These are phyloP conservation scores for Coleophoma crateriformis DNA, from an alignment of 2,329 filamentous ascomycete species.

Conservation along the genomic window DNA sequence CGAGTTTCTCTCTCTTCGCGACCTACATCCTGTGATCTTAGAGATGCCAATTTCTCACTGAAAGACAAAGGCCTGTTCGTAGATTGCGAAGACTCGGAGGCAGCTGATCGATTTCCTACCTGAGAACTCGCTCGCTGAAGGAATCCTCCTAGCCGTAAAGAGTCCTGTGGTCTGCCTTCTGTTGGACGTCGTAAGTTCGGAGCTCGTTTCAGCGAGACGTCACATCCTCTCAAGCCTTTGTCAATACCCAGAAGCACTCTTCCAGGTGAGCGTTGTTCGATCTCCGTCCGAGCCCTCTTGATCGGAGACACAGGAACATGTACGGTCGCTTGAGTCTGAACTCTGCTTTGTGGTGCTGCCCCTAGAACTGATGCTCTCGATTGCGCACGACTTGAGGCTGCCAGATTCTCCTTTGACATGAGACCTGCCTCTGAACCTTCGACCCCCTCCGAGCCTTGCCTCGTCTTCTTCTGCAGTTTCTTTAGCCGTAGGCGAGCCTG, in stretches of 20 bases:
- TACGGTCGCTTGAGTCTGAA: constrained; percentile 36
- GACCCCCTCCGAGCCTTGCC: constrained; percentile 19
- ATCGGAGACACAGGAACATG: constrained; percentile 76
- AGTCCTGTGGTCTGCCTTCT: constrained; percentile 22
- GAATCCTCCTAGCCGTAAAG: constrained; percentile 31
- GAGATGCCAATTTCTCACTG: constrained; percentile 78
- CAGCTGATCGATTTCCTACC: constrained; percentile 11
- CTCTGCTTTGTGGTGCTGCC: constrained; percentile 17
- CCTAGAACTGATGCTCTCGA: constrained; percentile 18
- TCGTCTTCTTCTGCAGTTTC: constrained; percentile 65
- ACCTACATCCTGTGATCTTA: constrained; percentile 48
- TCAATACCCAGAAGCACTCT: constrained; percentile 82
- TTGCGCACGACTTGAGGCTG: constrained; percentile 16
- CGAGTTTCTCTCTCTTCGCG: constrained; percentile 45
- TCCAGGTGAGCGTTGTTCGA: constrained; percentile 67
- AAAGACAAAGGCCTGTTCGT: constrained; percentile 47
- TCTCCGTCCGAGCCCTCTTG: constrained; percentile 44
- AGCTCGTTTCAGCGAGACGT: constrained; percentile 78
- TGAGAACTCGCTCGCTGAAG: constrained; percentile 35
- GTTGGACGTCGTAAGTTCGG: constrained; percentile 38
- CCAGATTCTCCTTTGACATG: constrained; percentile 16
- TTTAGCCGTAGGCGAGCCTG: constrained; percentile 85
- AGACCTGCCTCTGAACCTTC: constrained; percentile 14
- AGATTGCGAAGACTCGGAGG: constrained; percentile 11
- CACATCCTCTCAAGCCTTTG: constrained; percentile 73